Evolutionary conservation across 306 rosid species (phyloP), one percentile per base, ranked within the genome.

Genomic region (Gillenia trifoliata): DNA sequence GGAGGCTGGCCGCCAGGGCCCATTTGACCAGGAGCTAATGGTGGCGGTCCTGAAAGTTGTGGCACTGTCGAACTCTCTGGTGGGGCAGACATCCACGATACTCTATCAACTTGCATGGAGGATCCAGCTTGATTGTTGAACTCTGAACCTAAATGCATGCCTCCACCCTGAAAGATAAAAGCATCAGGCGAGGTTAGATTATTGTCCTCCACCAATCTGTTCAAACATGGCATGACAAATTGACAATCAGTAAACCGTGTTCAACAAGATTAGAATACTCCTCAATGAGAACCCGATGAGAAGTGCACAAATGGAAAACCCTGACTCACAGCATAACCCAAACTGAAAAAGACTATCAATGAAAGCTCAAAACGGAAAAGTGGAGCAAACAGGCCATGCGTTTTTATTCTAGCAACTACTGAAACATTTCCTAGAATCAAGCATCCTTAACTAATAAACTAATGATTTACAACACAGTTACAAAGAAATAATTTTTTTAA

Each of bases 51-150:
- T 4, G 95, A 81, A 61, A 82, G 87, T 75, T 88, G 97, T 70
- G 89, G 50, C 26, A 82, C 61, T 66, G 82, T 20, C 0, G 79
- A 69, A 69, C 85, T 88, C 70, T 90, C 97, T 0, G 88, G 82
- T 19, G 79, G 84, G 49, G 89, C 88, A 49, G 96, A 70, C 84
- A 86, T 86, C 94, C 94, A 83, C 57, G 91, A 81, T 70, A 89
- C 94, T 86, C 96, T 85, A 75, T 90, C 98, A 38, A 78, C 72
- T 84, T 85, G 98, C 91, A 84, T 85, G 49, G 92, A 80, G 81
- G 76, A 84, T 85, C 87, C 92, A 61, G 76, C 81, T 79, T 90
- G 96, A 86, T 79, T 87, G 82, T 85, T 81, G 77, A 87, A 87
- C 73, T 90, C 96, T 26, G 90, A n/a, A 64, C 91, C 96, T 28